Percentiles rank a stretch among this genome's conserved stretches.
Conservation (phyloP, 768 basidiomycete species). For the Termitomyces titanicus region DNA sequence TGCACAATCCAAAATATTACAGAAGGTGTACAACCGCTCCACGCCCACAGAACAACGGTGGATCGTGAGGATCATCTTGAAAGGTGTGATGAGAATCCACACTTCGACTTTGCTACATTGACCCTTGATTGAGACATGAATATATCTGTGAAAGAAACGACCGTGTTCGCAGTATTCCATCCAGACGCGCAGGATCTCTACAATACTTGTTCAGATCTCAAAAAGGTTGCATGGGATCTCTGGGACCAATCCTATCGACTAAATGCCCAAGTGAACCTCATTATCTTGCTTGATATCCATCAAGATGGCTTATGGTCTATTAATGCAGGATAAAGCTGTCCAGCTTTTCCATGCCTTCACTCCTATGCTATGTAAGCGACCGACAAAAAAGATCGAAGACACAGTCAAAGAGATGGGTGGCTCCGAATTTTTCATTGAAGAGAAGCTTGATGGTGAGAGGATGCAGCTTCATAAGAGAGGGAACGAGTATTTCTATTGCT, state of each 20-base stretch:
- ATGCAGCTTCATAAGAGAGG: slow-evolving; percentile 95
- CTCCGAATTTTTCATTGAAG: slow-evolving; percentile 84
- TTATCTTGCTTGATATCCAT: not conserved
- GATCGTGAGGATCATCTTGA: slow-evolving; percentile 94
- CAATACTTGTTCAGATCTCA: slow-evolving; percentile 95
- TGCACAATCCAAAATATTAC: slow-evolving; percentile 69
- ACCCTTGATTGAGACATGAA: slow-evolving; percentile 62
- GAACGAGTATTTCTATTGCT: slow-evolving; percentile 90
- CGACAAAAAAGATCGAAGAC: slow-evolving; percentile 75
- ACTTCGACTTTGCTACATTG: not conserved
- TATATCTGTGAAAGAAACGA: slow-evolving; percentile 92
- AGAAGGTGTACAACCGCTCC: slow-evolving; percentile 70
- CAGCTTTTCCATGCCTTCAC: slow-evolving; percentile 85
- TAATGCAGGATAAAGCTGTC: slow-evolving; percentile 71
- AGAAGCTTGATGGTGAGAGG: slow-evolving; percentile 96
- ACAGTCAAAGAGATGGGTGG: slow-evolving; percentile 83
- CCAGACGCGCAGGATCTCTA: slow-evolving; percentile 92
- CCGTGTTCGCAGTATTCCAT: slow-evolving; percentile 88
- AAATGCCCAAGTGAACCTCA: slow-evolving; percentile 47
- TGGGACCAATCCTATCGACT: slow-evolving; percentile 71
- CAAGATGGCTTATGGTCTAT: not conserved
- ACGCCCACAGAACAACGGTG: slow-evolving; percentile 91
- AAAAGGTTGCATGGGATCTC: slow-evolving; percentile 88
- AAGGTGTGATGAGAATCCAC: slow-evolving; percentile 49
- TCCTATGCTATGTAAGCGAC: slow-evolving; percentile 93